Evolutionary conservation across 352 stramenopile species (phyloP).

Genomic region (Globisporangium carolinianum): DNA sequence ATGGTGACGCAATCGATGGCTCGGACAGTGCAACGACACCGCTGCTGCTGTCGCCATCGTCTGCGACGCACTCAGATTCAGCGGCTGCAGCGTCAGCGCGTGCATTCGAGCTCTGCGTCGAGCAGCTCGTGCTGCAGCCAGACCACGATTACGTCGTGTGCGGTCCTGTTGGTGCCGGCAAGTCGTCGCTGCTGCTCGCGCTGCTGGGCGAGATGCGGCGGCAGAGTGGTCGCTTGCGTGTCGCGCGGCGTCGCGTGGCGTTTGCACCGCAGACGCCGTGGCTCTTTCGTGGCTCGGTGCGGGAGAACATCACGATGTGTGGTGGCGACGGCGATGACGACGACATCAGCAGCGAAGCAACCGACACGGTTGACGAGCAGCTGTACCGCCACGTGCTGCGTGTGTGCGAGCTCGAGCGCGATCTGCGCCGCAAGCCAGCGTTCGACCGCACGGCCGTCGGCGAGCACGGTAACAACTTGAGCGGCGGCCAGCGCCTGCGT

Average conservation of each 20-base stretch:
- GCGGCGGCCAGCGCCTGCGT: conserved; percentile 72
- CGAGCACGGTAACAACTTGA: conserved; percentile 82
- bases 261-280: conserved; percentile 78
- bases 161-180: conserved; percentile 91
- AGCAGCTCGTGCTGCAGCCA: conserved; percentile 29
- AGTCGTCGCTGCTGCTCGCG: conserved; percentile 92
- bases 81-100: neutral
- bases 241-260: conserved; percentile 22
- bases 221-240: conserved; percentile 16
- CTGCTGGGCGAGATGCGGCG: conserved; percentile 94
- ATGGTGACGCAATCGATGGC: neutral
- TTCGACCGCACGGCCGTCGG: conserved; percentile 47
- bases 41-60: neutral
- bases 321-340: neutral
- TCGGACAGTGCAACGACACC: conserved; percentile 8
- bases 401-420: conserved; percentile 63
- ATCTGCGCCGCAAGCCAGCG: conserved; percentile 37
- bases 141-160: conserved; percentile 56
- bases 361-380: conserved; percentile 21
- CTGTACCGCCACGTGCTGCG: conserved; percentile 48
- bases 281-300: conserved; percentile 57
- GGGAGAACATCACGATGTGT: conserved; percentile 55
- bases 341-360: conserved; percentile 14
- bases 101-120: conserved; percentile 41
- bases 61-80: neutral